A percentile compares a stretch with the other conserved stretches of the same genome.
phyloP scores from a whole-genome alignment of 345 rosid species.

The Salix koriyanagi region DNA sequence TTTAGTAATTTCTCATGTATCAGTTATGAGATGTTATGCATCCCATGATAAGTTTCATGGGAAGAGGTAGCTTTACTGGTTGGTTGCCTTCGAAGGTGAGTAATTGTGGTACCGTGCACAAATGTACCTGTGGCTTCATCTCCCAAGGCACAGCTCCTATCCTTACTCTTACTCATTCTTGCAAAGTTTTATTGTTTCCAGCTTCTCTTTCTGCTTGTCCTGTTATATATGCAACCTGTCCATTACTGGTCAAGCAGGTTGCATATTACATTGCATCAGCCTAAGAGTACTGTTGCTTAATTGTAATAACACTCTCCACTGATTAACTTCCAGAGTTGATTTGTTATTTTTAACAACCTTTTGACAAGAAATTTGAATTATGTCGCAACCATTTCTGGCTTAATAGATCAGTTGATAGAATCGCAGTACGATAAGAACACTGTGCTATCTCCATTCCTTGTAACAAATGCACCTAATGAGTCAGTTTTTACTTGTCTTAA shows the following conservation, averaged over 20 bases:
- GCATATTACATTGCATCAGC: not conserved
- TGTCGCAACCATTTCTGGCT: not conserved
- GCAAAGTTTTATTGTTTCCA: constrained; percentile 50
- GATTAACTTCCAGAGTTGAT: not conserved
- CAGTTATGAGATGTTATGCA: constrained; percentile 3
- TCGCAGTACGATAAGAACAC: not conserved
- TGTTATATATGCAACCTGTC: constrained; percentile 11
- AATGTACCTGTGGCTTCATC: constrained; percentile 49
- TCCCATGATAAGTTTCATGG: constrained; percentile 20
- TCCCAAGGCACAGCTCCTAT: constrained; percentile 50
- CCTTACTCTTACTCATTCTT: constrained; percentile 46
- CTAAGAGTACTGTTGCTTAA: not conserved
- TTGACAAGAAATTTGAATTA: not conserved
- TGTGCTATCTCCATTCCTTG: not conserved
- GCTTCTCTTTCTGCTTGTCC: constrained; percentile 33
- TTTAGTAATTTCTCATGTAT: constrained; percentile 4
- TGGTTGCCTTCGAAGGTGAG: constrained; percentile 57
- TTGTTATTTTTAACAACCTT: not conserved
- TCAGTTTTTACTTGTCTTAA: not conserved
- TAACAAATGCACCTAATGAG: not conserved
- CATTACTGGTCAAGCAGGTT: not conserved
- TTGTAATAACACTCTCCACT: not conserved
- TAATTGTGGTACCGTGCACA: constrained; percentile 41
- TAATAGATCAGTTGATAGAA: not conserved
- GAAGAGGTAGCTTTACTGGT: constrained; percentile 41